Conservation (phyloP, 306 rosid genomes). For the Comarum palustre region DNA sequence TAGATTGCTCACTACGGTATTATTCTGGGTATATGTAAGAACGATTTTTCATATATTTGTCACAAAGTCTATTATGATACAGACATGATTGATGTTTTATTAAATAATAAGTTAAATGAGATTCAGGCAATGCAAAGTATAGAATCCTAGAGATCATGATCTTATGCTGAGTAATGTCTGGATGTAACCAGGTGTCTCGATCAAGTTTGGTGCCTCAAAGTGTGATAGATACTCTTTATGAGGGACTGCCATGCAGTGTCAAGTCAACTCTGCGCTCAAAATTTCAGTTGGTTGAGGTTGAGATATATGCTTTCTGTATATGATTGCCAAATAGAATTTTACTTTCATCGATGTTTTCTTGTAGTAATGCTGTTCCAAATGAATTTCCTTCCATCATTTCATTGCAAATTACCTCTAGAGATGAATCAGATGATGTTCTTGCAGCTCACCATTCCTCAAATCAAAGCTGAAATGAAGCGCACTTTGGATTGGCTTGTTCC, state of each 20-base stretch:
- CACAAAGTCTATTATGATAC: not conserved
- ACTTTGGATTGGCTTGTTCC: constrained; percentile 88
- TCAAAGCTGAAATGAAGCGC: constrained; percentile 85
- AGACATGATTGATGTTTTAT: not conserved
- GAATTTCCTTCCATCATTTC: not conserved
- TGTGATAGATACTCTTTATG: constrained; percentile 70
- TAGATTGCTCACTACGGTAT: not conserved
- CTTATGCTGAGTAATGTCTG: constrained; percentile 28
- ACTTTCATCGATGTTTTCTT: not conserved
- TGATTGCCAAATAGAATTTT: not conserved
- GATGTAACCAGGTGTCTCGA: constrained; percentile 60
- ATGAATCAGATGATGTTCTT: constrained; percentile 23
- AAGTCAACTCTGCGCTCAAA: constrained; percentile 61
- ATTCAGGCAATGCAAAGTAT: not conserved
- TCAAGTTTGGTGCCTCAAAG: constrained; percentile 72
- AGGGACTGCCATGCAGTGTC: constrained; percentile 64
- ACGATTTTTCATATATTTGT: not conserved
- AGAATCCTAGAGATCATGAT: not conserved
- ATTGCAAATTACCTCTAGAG: not conserved
- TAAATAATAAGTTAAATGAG: not conserved
- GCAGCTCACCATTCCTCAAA: constrained; percentile 72
- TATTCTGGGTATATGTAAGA: not conserved
- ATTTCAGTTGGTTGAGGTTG: constrained; percentile 55
- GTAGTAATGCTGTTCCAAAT: constrained; percentile 3
- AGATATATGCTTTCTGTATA: constrained; percentile 22